These are phyloP conservation scores for Eurotiales sp. DNA, from an alignment of 2,329 filamentous ascomycete species.

Conservation along the genomic window DNA sequence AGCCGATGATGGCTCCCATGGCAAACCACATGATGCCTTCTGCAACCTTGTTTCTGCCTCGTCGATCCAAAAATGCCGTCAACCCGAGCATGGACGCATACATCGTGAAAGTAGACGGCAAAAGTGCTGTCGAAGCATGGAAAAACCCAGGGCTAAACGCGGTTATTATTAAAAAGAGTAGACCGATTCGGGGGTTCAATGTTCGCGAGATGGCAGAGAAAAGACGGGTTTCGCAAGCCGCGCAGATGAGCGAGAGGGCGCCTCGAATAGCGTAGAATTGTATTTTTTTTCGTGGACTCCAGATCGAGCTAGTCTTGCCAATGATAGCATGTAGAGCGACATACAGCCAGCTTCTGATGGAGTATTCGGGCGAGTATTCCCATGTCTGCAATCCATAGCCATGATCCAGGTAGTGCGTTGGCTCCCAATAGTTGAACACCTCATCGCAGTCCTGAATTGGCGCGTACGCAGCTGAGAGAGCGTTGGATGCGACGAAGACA, in stretches of 20 bases:
- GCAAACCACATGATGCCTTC: constrained; percentile 89
- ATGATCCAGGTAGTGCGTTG: constrained; percentile 88
- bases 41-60: constrained; percentile 71
- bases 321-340: constrained; percentile 72
- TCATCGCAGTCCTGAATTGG: constrained; percentile 98
- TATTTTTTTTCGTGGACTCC: constrained; percentile 43
- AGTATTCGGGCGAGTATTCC: constrained; percentile 95
- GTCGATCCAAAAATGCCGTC: constrained; percentile 87
- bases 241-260: constrained; percentile 69
- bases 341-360: constrained; percentile 94
- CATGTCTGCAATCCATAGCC: constrained; percentile 94
- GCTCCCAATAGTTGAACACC: constrained; percentile 99
- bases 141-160: constrained; percentile 87
- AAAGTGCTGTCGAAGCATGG: constrained; percentile 78
- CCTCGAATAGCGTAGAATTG: constrained; percentile 89
- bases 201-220: constrained; percentile 73
- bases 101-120: constrained; percentile 97
- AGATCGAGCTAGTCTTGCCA: constrained; percentile 62
- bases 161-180: constrained; percentile 76
- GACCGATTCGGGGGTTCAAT: constrained; percentile 76
- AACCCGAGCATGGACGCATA: constrained; percentile 84
- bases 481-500: constrained; percentile 68
- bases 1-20: constrained; percentile 78
- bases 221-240: constrained; percentile 75
- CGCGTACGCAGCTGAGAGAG: constrained; percentile 73